Conservation (phyloP, 2,329 filamentous ascomycete genomes). For the Calonectria pseudoreteaudii region DNA sequence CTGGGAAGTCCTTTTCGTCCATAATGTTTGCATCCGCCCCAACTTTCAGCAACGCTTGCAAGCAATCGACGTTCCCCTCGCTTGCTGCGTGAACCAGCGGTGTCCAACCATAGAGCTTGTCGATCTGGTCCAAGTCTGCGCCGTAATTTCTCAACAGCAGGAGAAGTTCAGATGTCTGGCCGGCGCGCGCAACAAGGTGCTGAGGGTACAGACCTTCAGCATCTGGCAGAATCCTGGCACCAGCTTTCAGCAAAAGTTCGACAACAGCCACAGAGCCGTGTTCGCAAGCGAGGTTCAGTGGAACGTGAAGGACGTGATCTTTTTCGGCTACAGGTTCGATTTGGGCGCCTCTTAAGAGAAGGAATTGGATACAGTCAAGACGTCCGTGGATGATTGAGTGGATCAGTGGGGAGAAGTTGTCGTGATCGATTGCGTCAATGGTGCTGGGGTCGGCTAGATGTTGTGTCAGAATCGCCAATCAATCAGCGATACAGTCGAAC, state of each 20-base stretch:
- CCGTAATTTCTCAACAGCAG: slow-evolving; percentile 86
- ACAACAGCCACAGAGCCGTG: slow-evolving; percentile 89
- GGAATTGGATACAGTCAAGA: slow-evolving; percentile 80
- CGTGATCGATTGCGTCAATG: slow-evolving; percentile 90
- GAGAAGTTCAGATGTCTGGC: slow-evolving; percentile 82
- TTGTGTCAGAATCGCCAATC: background rate
- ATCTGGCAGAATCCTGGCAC: slow-evolving; percentile 88
- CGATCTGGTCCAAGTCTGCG: slow-evolving; percentile 89
- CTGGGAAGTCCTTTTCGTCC: slow-evolving; percentile 92
- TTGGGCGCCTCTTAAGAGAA: slow-evolving; percentile 83
- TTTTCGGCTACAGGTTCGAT: slow-evolving; percentile 87
- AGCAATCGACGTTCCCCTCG: slow-evolving; percentile 91
- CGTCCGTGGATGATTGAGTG: slow-evolving; percentile 94
- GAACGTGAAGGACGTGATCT: slow-evolving; percentile 93
- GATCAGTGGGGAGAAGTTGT: slow-evolving; percentile 96
- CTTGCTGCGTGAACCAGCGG: slow-evolving; percentile 96
- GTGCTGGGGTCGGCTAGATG: slow-evolving; percentile 74
- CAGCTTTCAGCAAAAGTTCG: slow-evolving; percentile 83
- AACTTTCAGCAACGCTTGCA: slow-evolving; percentile 83
- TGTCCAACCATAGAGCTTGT: slow-evolving; percentile 98
- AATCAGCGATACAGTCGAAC: background rate
- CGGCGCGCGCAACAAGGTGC: slow-evolving; percentile 92
- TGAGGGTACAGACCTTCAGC: slow-evolving; percentile 98
- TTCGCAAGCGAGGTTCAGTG: slow-evolving; percentile 94
- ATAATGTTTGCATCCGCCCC: slow-evolving; percentile 82